A percentile compares a stretch with the other conserved stretches of the same genome.
Conservation (phyloP, 108 stramenopile species). For the Nannochloropsis granulata region DNA sequence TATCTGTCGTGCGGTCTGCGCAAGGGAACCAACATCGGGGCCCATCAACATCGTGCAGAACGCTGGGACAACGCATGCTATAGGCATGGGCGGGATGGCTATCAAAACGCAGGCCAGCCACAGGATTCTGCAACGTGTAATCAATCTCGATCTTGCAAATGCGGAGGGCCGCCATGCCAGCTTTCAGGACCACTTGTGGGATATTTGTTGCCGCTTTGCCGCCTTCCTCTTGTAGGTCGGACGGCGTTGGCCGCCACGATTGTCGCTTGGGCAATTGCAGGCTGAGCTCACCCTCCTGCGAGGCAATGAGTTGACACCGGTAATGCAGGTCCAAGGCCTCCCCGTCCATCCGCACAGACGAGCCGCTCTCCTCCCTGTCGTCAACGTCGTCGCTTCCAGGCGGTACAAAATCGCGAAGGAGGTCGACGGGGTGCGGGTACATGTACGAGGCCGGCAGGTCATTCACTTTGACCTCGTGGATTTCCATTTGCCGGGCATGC, state of each 20-base stretch:
- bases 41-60: background rate
- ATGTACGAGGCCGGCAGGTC: background rate
- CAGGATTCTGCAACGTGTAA: background rate
- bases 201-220: background rate
- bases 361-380: background rate
- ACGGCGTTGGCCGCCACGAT: background rate
- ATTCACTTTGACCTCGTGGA: background rate
- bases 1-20: background rate
- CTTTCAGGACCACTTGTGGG: background rate
- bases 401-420: background rate
- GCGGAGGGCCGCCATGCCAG: background rate
- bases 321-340: background rate
- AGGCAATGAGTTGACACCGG: background rate
- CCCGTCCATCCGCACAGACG: background rate
- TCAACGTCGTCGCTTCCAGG: background rate
- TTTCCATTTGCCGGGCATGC: background rate
- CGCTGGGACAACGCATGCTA: background rate
- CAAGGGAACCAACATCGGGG: background rate
- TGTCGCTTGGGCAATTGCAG: background rate
- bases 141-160: background rate
- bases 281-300: background rate
- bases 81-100: background rate
- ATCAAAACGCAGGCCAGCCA: background rate
- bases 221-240: background rate
- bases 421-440: background rate